Evolutionary conservation across 139 green algal genomes (phyloP), one percentile per base, ranked within the genome.

Genomic region (Nannochloris sp.): DNA sequence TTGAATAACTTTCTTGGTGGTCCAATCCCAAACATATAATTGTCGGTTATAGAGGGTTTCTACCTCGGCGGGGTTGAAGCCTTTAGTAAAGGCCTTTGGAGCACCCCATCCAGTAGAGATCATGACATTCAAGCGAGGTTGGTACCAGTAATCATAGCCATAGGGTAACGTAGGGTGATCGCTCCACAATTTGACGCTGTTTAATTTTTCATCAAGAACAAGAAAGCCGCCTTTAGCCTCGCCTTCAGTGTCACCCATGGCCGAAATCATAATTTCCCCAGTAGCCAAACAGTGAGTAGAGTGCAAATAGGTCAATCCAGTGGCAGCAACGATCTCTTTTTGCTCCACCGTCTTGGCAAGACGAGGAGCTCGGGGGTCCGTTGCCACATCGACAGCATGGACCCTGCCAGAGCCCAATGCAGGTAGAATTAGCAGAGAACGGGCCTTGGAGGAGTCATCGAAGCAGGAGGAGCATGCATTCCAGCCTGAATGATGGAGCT

Each of bases 401-500:
- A 27, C 69, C 13, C n/a, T n/a, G n/a, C n/a, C n/a, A n/a, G n/a
- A n/a, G n/a, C 51, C 48, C 10, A 87, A 56, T 3, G 54, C 57
- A 1, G 88, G 88, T 39, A 90, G 54, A 12, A 95, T 69, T 19
- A 95, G 80, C 56, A 76, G 77, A 27, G 65, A 76, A 42, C 88
- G 74, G 0, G 48, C n/a, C 14, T 72, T 72, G 54, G 13, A 47
- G 33, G 65, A 4, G 35, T 95, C 82, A 6, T 45, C 35, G 59
- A 80, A 68, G 77, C 88, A 95, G 51, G 53, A 78, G 59, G 71
- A 83, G 81, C 88, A 95, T 0, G 82, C 77, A 55, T 95, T 94
- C 87, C 87, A 94, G 32, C 84, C 84, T 30, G 61, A 78, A 70
- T 95, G 88, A 62, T 95, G 88, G 57, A 95, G 72, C 82, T 95